These are phyloP conservation scores for Isatis tinctoria DNA, from an alignment of 345 rosid species.

Conservation along the genomic window DNA sequence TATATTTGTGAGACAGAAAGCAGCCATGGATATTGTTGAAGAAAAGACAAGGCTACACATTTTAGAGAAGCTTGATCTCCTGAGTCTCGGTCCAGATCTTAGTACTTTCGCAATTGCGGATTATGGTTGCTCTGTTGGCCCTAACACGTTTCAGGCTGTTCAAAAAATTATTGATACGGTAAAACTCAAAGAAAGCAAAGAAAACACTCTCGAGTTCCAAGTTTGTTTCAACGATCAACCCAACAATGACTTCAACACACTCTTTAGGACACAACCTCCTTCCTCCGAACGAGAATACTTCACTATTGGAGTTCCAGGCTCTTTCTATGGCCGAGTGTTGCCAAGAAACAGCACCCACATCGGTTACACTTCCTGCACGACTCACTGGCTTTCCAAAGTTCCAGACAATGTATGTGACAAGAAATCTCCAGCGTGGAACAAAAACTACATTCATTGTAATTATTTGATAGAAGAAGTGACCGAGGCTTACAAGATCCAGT, in stretches of 20 bases:
- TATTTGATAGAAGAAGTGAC: background rate
- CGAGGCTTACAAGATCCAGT: constrained; percentile 28
- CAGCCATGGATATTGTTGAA: background rate
- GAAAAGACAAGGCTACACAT: background rate
- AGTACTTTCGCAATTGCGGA: background rate
- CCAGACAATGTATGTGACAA: background rate
- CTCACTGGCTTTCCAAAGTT: constrained; percentile 34
- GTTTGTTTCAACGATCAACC: constrained; percentile 40
- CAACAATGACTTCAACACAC: constrained; percentile 28
- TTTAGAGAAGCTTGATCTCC: background rate
- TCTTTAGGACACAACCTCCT: constrained; percentile 25
- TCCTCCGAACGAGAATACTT: background rate
- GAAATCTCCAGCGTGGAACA: constrained; percentile 25
- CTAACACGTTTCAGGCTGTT: constrained; percentile 14
- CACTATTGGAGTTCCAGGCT: constrained; percentile 33
- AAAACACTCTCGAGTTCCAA: constrained; percentile 8
- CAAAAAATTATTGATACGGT: constrained; percentile 4
- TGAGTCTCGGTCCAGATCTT: background rate
- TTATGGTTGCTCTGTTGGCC: constrained; percentile 10
- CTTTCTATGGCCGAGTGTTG: constrained; percentile 31
- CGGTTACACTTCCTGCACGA: constrained; percentile 2
- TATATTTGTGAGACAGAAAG: constrained; percentile 10
- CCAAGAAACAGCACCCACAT: constrained; percentile 27
- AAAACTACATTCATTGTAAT: background rate
- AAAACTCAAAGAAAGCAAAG: background rate